Percentiles rank a stretch among this genome's conserved stretches.
These are phyloP conservation scores for Backusella tarrabulga DNA, from an alignment of 192 early-diverging fungal genomes.

Conservation along the genomic window DNA sequence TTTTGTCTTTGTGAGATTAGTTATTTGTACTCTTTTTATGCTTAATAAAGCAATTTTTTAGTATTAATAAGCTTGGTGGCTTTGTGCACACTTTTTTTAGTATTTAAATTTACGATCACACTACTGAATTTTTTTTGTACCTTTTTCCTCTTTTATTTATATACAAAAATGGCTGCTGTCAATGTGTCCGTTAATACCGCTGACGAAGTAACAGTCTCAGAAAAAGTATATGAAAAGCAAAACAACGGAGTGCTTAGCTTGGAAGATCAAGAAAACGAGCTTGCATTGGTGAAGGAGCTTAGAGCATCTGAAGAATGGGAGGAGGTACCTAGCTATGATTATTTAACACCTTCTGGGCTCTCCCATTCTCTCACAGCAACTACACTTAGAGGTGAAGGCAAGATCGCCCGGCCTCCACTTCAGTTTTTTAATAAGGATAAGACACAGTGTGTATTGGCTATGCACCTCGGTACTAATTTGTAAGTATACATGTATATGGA, in stretches of 20 bases:
- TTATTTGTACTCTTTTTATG: background rate
- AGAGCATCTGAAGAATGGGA: conserved; percentile 19
- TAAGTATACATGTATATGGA: conserved; percentile 6
- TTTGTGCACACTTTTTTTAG: background rate
- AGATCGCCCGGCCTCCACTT: conserved; percentile 48
- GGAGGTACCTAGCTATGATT: conserved; percentile 27
- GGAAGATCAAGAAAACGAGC: conserved; percentile 9
- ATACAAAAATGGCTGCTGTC: conserved; percentile 5
- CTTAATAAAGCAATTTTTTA: background rate
- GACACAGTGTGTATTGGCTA: conserved; percentile 46
- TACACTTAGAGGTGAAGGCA: conserved; percentile 50
- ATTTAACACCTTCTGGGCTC: conserved; percentile 24
- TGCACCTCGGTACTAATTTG: conserved; percentile 67
- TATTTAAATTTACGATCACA: background rate
- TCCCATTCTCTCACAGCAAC: conserved; percentile 37
- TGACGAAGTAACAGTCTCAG: background rate
- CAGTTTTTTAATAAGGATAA: conserved; percentile 55
- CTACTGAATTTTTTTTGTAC: background rate
- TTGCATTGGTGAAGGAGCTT: conserved; percentile 12
- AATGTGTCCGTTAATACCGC: background rate
- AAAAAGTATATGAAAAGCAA: background rate
- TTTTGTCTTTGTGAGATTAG: background rate
- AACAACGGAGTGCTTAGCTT: background rate
- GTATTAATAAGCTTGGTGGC: background rate
- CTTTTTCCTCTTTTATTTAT: background rate